Percentiles rank a stretch among this genome's conserved stretches.
Conservation (phyloP, 2,329 filamentous ascomycete genomes). For the Byssothecium circinans region DNA sequence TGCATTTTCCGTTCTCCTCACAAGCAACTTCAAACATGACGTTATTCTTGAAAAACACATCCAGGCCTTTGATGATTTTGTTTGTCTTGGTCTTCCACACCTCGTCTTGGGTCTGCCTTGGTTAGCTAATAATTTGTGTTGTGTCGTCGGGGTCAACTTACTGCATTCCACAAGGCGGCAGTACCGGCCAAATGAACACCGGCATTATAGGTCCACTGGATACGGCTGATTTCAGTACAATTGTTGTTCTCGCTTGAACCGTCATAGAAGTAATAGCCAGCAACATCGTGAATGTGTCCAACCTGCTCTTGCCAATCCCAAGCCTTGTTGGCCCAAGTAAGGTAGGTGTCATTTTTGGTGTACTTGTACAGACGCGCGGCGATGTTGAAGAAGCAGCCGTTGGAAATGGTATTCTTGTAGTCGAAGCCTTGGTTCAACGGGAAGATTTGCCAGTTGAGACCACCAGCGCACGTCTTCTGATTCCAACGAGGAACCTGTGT, state of each 20-base stretch:
- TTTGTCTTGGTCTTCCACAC: conserved; percentile 33
- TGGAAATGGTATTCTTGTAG: conserved; percentile 82
- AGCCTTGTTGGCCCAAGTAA: conserved; percentile 65
- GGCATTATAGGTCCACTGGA: conserved; percentile 53
- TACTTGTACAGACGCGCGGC: conserved; percentile 73
- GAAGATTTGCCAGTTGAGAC: conserved; percentile 81
- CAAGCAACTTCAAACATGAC: conserved; percentile 54
- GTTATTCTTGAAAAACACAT: conserved; percentile 49
- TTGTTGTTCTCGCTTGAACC: conserved; percentile 49
- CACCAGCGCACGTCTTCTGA: conserved; percentile 65
- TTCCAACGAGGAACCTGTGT: conserved; percentile 72
- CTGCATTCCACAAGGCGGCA: conserved; percentile 52
- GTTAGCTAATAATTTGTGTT: conserved; percentile 10
- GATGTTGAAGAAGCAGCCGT: conserved; percentile 81
- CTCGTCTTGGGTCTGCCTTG: conserved; percentile 32
- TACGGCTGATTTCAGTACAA: conserved; percentile 48
- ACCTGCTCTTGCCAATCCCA: conserved; percentile 58
- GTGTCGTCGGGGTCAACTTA: conserved; percentile 30
- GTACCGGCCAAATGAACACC: conserved; percentile 51
- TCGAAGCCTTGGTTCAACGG: conserved; percentile 72
- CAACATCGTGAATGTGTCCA: conserved; percentile 53
- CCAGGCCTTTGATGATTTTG: conserved; percentile 40
- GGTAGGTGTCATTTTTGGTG: conserved; percentile 59
- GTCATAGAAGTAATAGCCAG: conserved; percentile 48
- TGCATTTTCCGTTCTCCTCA: conserved; percentile 50